Evolutionary conservation across 176 grass and related monocot species (phyloP), one percentile per base, ranked within the genome.

Genomic region (Secale cereale): DNA sequence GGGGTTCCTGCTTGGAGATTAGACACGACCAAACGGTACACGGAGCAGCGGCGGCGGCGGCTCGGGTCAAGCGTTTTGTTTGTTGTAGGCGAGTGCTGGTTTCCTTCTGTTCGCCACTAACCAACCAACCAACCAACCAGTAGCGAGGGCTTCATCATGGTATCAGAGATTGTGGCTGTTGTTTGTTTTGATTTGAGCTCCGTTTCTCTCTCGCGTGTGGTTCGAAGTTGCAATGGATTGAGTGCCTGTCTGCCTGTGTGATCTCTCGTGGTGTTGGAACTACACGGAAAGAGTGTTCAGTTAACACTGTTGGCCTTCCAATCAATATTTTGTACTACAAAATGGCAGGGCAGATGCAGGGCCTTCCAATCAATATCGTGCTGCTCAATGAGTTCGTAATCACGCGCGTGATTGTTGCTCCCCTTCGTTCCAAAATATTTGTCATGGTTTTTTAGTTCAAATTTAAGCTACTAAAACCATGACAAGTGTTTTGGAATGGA

Each of bases 81-180:
- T 89, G 87, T 81, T 32, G 60, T 57, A 52, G 48, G 54, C 54
- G 20, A 74, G 78, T 48, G 59, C 64, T 65, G 32, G 59, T 46
- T 80, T 84, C 69, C 48, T 76, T 29, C 35, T 67, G 36, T 54
- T 76, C 73, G 83, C 90, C 78, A 74, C 90, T 86, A 76, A 87
- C 81, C 16, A 52, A 45, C 41, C 41, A 52, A 52, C 16, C 48
- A 22, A 54, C 17, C 50, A 20, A 57, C 54, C 16, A 4, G 81
- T 59, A 74, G 66, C 81, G 20, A 43, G 30, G n/a, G 63, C 78
- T 62, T 74, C 59, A 35, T 74, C 59, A 35, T 67, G 45, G 65
- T 57, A 4, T 48, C 54, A 90, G 7, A 74, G 65, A 67, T 83
- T 45, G 43, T 75, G 46, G 80, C 67, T 56, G 9, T 28, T 68